These are phyloP conservation scores for Phycomyces nitens DNA, from an alignment of 192 early-diverging fungal genomes.

Conservation along the genomic window DNA sequence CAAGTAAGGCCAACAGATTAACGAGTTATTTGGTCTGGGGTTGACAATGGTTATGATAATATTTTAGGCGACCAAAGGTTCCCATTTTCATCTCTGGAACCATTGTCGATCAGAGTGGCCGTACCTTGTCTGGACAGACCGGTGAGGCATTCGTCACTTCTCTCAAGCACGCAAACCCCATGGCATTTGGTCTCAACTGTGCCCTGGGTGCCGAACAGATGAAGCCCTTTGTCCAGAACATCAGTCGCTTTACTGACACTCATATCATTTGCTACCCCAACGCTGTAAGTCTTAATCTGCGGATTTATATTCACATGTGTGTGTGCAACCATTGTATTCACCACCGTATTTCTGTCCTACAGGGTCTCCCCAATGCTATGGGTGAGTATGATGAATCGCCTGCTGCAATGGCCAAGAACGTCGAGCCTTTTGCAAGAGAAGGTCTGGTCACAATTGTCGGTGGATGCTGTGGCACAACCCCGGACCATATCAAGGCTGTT, in stretches of 20 bases:
- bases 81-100: conserved; percentile 85
- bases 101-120: conserved; percentile 94
- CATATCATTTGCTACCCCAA: conserved; percentile 95
- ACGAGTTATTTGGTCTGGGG: conserved; percentile 5
- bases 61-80: conserved; percentile 40
- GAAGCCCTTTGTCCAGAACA: conserved; percentile 92
- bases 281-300: conserved; percentile 49
- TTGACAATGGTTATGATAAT: conserved; percentile 31
- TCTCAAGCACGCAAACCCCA: conserved; percentile 70
- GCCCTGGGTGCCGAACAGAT: conserved; percentile 89
- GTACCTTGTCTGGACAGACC: conserved; percentile 95
- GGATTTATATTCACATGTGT: neutral
- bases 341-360: neutral
- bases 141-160: conserved; percentile 94
- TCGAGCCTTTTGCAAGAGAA: conserved; percentile 84
- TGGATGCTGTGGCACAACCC: conserved; percentile 97
- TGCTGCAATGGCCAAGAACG: conserved; percentile 79
- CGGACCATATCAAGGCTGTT: conserved; percentile 85
- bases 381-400: conserved; percentile 94
- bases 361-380: conserved; percentile 95
- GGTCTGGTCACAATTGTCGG: conserved; percentile 95
- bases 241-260: conserved; percentile 75
- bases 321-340: too few species aligned
- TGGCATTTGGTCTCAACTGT: conserved; percentile 91
- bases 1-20: conserved; percentile 43